Conservation (phyloP, 768 basidiomycete species). For the Gloeostereum incarnatum region DNA sequence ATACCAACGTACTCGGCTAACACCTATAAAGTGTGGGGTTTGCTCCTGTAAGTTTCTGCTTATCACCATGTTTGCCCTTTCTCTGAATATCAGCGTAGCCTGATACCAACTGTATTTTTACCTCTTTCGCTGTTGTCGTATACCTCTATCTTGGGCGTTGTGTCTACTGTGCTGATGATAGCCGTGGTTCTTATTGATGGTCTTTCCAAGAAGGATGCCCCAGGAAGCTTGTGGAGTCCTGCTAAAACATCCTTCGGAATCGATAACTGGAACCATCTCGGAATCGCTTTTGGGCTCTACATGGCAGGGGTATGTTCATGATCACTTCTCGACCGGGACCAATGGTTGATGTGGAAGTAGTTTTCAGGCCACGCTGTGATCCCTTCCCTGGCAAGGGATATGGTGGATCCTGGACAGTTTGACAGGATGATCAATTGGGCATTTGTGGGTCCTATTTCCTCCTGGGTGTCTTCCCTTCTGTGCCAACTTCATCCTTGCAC, state of each 20-base stretch:
- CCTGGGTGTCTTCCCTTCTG: neutral
- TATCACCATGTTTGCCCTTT: neutral
- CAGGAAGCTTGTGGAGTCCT: constrained; percentile 76
- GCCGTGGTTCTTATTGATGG: constrained; percentile 79
- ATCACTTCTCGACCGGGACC: neutral
- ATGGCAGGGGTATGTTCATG: constrained; percentile 70
- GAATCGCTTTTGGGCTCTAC: constrained; percentile 80
- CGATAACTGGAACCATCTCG: constrained; percentile 45
- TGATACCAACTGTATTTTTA: constrained; percentile 79
- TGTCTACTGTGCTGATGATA: constrained; percentile 70
- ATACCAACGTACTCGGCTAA: constrained; percentile 57
- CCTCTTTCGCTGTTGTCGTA: constrained; percentile 83
- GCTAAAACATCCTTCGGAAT: constrained; percentile 58
- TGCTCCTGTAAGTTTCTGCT: constrained; percentile 47
- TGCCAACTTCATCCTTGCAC: neutral
- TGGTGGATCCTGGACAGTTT: constrained; percentile 76
- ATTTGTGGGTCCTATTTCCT: constrained; percentile 51
- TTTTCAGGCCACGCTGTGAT: constrained; percentile 92
- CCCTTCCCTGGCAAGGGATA: constrained; percentile 84
- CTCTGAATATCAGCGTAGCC: constrained; percentile 25
- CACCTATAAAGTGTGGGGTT: constrained; percentile 68
- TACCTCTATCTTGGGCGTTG: constrained; percentile 78
- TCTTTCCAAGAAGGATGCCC: constrained; percentile 54
- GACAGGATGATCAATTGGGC: constrained; percentile 78
- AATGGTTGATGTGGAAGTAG: constrained; percentile 20